These are phyloP conservation scores for Echinochloa phyllopogon DNA, from an alignment of 176 grass and related monocot genomes.

Conservation along the genomic window DNA sequence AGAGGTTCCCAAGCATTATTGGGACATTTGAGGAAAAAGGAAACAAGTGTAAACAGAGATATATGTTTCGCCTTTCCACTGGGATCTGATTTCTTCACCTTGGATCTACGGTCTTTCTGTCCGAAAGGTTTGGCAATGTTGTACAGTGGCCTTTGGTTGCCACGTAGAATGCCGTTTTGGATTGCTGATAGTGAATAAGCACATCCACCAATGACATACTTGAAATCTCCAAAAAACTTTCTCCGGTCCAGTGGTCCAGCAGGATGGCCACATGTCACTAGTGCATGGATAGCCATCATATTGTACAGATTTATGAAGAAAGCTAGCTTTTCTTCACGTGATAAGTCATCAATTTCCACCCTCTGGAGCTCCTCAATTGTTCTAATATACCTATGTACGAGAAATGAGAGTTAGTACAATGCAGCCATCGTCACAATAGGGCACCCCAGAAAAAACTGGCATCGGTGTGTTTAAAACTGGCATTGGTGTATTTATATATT, in stretches of 20 bases:
- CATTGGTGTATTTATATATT: background rate
- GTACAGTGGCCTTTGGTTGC: constrained; percentile 92
- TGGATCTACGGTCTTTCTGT: constrained; percentile 76
- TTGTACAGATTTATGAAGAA: constrained; percentile 99
- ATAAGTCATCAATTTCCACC: constrained; percentile 67
- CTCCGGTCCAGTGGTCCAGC: constrained; percentile 77
- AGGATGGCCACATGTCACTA: constrained; percentile 74
- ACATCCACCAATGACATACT: constrained; percentile 92
- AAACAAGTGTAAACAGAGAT: constrained; percentile 1
- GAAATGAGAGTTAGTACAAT: constrained; percentile 27
- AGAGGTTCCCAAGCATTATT: background rate
- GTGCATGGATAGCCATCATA: constrained; percentile 94
- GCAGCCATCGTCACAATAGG: constrained; percentile 4
- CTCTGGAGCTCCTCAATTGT: constrained; percentile 93
- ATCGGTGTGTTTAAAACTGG: background rate
- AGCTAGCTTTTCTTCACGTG: constrained; percentile 89
- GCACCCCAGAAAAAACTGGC: constrained; percentile 9
- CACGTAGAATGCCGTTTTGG: constrained; percentile 84
- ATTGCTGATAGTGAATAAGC: constrained; percentile 94
- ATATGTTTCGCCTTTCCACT: constrained; percentile 25
- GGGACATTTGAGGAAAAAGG: background rate
- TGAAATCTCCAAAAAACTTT: constrained; percentile 94
- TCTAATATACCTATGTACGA: constrained; percentile 77
- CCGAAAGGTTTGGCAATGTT: constrained; percentile 86
- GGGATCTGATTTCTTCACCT: constrained; percentile 56